Base-by-base conservation (phyloP, 495 filamentous ascomycete species). In the Aspergillus baeticus region DNA sequence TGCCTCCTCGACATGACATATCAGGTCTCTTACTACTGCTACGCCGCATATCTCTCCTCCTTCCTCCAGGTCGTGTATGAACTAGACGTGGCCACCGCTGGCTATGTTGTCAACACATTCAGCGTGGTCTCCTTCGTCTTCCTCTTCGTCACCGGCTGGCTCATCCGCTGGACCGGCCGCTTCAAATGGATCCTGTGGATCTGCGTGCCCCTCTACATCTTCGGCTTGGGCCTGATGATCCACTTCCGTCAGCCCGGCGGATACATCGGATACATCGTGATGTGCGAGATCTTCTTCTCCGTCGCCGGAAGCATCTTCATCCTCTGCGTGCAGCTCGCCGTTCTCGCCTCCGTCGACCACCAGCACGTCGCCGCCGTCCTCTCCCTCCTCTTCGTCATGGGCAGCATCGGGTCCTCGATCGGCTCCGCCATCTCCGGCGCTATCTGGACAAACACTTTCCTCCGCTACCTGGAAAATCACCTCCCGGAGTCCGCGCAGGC, bases 11-110 rank as follows among this genome's bases (percentile, higher is more conserved):
- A 84, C 22, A 63, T 83, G 23, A 70, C 70, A 0, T 69, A 87
- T 14, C 86, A 85, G 54, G 60, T 87, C 59, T 81, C 77, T 15
- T 73, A 66, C 59, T 69, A 68, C 77, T 47, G 57, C 85, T 80
- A 70, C 83, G 76, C 84, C 62, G 68, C 64, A 42, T 85, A 82
- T 69, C 87, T 89, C 70, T 72, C 69, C 36, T 88, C 84, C 14
- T 90, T 84, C 72, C 73, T 92, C 13, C 87, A 89, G 73, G 88
- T 89, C 4, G 89, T 92, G 44, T 77, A 85, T 58, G 69, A 75
- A 23, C 71, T 84, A 13, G 76, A 48, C 62, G 56, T 85, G 57
- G 72, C 72, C 3, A 41, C 84, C 6, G 74, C 87, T 1, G 78
- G 79, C 3, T 81, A 81, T 50, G 71, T 85, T 54, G 69, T 65